A percentile compares a stretch with the other conserved stretches of the same genome.
Evolutionary conservation across 1,284 basidiomycete genomes (phyloP).

Genomic region (Naganishia sp.): DNA sequence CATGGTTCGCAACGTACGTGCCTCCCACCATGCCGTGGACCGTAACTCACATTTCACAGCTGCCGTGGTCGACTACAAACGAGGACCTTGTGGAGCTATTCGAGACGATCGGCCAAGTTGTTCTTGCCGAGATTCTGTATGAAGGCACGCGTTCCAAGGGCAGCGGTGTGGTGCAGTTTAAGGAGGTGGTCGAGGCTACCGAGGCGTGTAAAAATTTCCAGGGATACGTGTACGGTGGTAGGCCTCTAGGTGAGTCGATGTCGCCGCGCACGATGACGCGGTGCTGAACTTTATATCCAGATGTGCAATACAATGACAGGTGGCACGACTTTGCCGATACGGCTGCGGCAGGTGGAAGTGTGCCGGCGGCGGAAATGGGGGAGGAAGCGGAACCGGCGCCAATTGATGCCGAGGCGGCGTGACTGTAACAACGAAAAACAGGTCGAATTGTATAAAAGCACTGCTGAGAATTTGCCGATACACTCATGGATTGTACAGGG

Average conservation of each 20-base stretch:
- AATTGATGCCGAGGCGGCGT: too few species aligned
- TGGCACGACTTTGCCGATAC: slow-evolving; percentile 86
- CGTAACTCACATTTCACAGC: slow-evolving; percentile 55
- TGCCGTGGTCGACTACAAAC: slow-evolving; percentile 99
- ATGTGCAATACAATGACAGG: slow-evolving; percentile 86
- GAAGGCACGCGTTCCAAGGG: slow-evolving; percentile 90
- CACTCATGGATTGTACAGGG: too few species aligned
- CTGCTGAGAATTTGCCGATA: too few species aligned
- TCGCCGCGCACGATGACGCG: neutral
- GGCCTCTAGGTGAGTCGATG: slow-evolving; percentile 68
- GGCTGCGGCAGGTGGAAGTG: slow-evolving; percentile 58
- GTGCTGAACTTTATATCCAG: slow-evolving; percentile 53
- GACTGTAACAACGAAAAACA: too few species aligned
- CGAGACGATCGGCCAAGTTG: slow-evolving; percentile 93
- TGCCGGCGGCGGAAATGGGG: slow-evolving; percentile 8
- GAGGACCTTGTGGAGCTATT: slow-evolving; percentile 97
- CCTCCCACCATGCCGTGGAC: neutral
- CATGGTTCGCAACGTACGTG: slow-evolving; percentile 90
- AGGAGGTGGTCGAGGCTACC: slow-evolving; percentile 82
- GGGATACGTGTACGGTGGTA: slow-evolving; percentile 84
- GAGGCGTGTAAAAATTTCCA: slow-evolving; percentile 93
- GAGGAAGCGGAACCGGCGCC: neutral
- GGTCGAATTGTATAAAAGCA: too few species aligned
- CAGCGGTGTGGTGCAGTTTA: slow-evolving; percentile 91
- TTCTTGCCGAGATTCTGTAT: slow-evolving; percentile 88